Percentiles rank a stretch among this genome's conserved stretches.
Evolutionary conservation across 2,329 filamentous ascomycete genomes (phyloP).

Genomic region (Monilinia aucupariae): DNA sequence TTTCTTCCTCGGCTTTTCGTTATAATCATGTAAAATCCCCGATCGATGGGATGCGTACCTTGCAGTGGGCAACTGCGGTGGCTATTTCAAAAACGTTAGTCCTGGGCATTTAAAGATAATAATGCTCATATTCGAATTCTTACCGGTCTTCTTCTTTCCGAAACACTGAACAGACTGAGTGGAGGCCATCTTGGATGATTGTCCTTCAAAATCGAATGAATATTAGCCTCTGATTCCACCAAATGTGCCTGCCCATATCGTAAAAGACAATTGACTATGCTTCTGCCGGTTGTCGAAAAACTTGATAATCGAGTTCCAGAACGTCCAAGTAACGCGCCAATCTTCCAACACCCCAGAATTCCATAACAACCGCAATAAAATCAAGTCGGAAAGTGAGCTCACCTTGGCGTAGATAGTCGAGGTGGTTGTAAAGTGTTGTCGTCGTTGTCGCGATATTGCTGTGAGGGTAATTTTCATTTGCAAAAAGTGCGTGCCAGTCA

Average conservation of each 20-base stretch:
- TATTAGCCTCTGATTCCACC: constrained; percentile 12
- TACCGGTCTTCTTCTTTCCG: constrained; percentile 84
- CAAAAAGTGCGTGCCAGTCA: constrained; percentile 16
- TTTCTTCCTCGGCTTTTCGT: constrained; percentile 4
- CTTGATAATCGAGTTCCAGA: constrained; percentile 2
- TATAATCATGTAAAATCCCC: not conserved
- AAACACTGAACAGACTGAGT: constrained; percentile 91
- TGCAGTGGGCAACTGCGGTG: constrained; percentile 70
- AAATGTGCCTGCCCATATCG: not conserved
- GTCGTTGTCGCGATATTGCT: constrained; percentile 17
- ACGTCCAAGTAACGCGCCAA: not conserved
- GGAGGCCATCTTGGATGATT: constrained; percentile 44
- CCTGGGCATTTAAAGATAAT: constrained; percentile 30
- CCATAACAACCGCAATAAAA: not conserved
- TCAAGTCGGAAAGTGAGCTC: constrained; percentile 5
- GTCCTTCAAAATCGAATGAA: constrained; percentile 10
- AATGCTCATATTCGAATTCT: constrained; percentile 7
- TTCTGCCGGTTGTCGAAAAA: not conserved
- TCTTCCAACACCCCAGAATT: constrained; percentile 1
- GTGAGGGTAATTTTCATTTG: constrained; percentile 16
- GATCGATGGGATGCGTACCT: constrained; percentile 46
- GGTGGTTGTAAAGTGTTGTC: constrained; percentile 19
- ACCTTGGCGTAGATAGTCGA: constrained; percentile 18
- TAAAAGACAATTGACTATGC: not conserved
- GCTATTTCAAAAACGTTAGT: constrained; percentile 42